Evolutionary conservation across 2,329 filamentous ascomycete species (phyloP).

Genomic region (Massarina eburnea): DNA sequence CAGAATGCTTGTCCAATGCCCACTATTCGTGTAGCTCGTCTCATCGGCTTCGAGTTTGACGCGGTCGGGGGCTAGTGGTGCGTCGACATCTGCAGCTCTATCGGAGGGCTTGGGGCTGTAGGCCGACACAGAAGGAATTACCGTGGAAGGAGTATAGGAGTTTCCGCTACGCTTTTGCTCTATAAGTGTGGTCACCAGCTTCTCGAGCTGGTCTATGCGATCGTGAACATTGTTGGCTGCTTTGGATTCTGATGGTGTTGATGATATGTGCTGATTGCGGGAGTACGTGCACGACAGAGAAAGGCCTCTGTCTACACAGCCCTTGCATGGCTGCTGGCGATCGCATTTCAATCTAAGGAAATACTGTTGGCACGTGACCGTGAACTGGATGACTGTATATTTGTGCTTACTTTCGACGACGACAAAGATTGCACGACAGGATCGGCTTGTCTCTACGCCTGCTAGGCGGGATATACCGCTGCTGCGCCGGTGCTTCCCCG

Average conservation of each 20-base stretch:
- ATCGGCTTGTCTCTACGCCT: constrained; percentile 36
- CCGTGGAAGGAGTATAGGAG: not conserved
- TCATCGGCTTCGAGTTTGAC: constrained; percentile 31
- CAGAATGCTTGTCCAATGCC: constrained; percentile 42
- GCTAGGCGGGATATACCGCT: constrained; percentile 28
- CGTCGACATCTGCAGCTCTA: constrained; percentile 13
- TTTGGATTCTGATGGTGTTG: constrained; percentile 22
- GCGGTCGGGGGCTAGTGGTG: constrained; percentile 29
- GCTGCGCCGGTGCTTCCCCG: constrained; percentile 14
- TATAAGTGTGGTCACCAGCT: constrained; percentile 39
- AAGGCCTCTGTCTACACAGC: constrained; percentile 39
- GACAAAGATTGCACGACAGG: constrained; percentile 29
- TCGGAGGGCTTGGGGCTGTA: constrained; percentile 13
- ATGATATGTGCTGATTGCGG: constrained; percentile 17
- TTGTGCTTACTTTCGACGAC: constrained; percentile 15
- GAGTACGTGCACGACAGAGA: constrained; percentile 38
- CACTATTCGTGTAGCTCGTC: constrained; percentile 34
- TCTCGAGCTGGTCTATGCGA: constrained; percentile 40
- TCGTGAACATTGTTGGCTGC: constrained; percentile 36
- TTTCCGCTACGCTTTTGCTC: constrained; percentile 19
- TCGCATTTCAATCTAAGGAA: constrained; percentile 36
- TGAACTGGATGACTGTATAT: not conserved
- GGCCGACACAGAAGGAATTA: not conserved
- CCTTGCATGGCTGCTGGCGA: constrained; percentile 40
- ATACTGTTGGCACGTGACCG: constrained; percentile 14